Base-by-base conservation (phyloP, 352 stramenopile species). In the Phytophthora kernoviae region DNA sequence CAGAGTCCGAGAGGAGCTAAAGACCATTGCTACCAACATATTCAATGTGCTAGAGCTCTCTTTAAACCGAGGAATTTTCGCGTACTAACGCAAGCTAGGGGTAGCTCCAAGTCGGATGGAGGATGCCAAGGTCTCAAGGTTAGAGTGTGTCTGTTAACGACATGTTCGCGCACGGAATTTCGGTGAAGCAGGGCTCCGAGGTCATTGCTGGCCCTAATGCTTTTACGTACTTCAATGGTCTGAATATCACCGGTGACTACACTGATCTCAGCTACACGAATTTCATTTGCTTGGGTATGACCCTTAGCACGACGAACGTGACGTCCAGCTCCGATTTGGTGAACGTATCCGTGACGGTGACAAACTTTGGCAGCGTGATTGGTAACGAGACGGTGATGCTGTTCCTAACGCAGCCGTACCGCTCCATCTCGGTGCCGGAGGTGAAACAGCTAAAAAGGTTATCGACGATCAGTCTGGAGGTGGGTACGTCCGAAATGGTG, bases 251-350 rank as follows among this genome's bases (percentile, higher is more conserved):
- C n/a, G n/a, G n/a, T n/a, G 9, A 71, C 49, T 17, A 65, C n/a
- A 34, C 15, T 45, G 87, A 84, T 34, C 59, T 93, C n/a, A 90
- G 77, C 52, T 93, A 90, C 63, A 78, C 81, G 2, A 55, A 59
- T n/a, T 96, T 94, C 57, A 55, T 62, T 10, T 93, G 90, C 65
- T 61, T 56, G 9, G 48, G 72, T 4, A 37, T 87, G 27, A 32
- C 9, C 18, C 22, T 88, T 10, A 84, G 62, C 54, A 41, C 76
- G 42, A 34, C 44, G 3, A 63, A 45, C 68, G 73, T 12, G 74
- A 30, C 24, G 50, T 34, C 36, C 58, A 73, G 46, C 55, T 85
- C 33, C 2, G n/a, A 67, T 21, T 55, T 47, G 5, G 61, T 65
- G 18, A 55, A 53, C 9, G 21, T 73, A 36, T 73, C 39, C 11